Evolutionary conservation across 495 filamentous ascomycete species (phyloP), one percentile per base, ranked within the genome.

Genomic region (Staphylotrichum tortipilum): DNA sequence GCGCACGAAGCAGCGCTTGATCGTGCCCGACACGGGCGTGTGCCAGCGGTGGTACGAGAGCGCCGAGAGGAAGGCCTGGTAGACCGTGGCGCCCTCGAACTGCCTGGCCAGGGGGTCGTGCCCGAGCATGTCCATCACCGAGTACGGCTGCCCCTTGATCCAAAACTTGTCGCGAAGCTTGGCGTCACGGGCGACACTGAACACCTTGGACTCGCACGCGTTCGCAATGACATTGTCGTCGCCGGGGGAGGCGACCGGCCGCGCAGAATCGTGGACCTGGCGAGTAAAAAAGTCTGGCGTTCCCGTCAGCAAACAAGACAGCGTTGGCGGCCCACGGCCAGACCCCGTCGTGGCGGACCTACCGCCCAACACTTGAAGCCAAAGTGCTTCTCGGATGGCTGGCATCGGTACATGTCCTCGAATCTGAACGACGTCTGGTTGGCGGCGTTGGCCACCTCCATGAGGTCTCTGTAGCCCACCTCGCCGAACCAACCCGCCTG

Each of bases 311-410:
- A 36, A 17, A 34, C 10, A 29, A n/a, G n/a, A n/a, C n/a, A n/a
- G n/a, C n/a, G n/a, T n/a, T n/a, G n/a, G n/a, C n/a, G n/a, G n/a
- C n/a, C n/a, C n/a, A n/a, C n/a, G n/a, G n/a, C n/a, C n/a, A n/a
- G n/a, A n/a, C n/a, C n/a, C n/a, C n/a, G n/a, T n/a, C n/a, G n/a
- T n/a, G n/a, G n/a, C n/a, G n/a, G n/a, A n/a, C n/a, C n/a, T n/a
- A n/a, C n/a, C n/a, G n/a, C 83, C 85, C 85, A 88, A 1, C 82
- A 86, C 34, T 69, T 75, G 62, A 72, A 90, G 18, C 84, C 85
- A 59, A 77, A 68, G 52, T 83, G 54, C 38, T 65, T 61, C 2
- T 68, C 54, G 0, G 49, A 54, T 0, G 78, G 73, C 22, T 83
- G 71, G 53, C 77, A 79, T 7, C 65, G 19, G 53, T 64, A 81